These are phyloP conservation scores for Plasmodium gaboni DNA, from an alignment of 169 alveolate genomes.

Conservation along the genomic window DNA sequence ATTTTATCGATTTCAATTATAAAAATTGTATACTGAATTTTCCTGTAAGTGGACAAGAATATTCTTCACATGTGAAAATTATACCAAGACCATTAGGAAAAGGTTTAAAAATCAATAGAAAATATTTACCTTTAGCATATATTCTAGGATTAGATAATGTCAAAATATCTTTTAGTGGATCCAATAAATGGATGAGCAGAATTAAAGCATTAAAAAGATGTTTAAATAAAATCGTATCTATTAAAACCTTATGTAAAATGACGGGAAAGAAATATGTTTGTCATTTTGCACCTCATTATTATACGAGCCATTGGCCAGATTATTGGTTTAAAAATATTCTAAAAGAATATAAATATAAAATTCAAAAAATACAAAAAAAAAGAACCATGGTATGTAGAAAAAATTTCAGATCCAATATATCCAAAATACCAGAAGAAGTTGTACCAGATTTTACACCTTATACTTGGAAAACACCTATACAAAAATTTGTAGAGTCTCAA, in stretches of 20 bases:
- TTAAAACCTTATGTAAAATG: conserved; percentile 83
- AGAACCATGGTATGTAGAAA: conserved; percentile 75
- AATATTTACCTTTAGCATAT: conserved; percentile 83
- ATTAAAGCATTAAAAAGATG: conserved; percentile 83
- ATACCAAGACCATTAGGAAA: conserved; percentile 79
- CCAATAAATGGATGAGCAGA: conserved; percentile 85
- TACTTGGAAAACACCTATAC: conserved; percentile 78
- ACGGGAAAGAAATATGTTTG: conserved; percentile 84
- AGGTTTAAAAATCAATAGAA: conserved; percentile 81
- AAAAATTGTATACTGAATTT: conserved; percentile 82
- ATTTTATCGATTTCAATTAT: conserved; percentile 83
- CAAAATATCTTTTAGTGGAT: conserved; percentile 82
- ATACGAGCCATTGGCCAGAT: conserved; percentile 88
- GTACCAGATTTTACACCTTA: conserved; percentile 81
- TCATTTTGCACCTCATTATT: conserved; percentile 83
- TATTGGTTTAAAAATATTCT: conserved; percentile 85
- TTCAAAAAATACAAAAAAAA: conserved; percentile 76
- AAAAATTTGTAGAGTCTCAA: conserved; percentile 75
- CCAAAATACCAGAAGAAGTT: conserved; percentile 81
- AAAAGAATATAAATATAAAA: conserved; percentile 82
- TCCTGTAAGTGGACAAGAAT: conserved; percentile 86
- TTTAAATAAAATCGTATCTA: conserved; percentile 81
- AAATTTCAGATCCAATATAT: conserved; percentile 68
- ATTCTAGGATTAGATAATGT: conserved; percentile 85
- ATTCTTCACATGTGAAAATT: conserved; percentile 78